Evolutionary conservation across 306 rosid genomes (phyloP).

Genomic region (Prunus campanulata): DNA sequence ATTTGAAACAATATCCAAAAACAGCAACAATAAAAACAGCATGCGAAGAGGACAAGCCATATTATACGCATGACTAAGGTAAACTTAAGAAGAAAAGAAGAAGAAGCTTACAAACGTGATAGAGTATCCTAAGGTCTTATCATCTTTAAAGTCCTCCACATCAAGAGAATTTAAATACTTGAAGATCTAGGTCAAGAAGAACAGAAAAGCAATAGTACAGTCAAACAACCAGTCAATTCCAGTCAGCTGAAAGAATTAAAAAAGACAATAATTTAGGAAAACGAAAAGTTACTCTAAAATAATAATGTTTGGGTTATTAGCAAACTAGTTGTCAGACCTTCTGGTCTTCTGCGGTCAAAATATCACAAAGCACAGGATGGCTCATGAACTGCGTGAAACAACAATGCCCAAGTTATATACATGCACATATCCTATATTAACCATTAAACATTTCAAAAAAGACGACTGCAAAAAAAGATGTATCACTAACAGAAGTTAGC

Average conservation of each 20-base stretch:
- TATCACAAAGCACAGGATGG: slow-evolving; percentile 77
- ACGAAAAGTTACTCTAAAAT: background rate
- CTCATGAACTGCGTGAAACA: slow-evolving; percentile 68
- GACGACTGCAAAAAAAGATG: background rate
- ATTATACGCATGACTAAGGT: background rate
- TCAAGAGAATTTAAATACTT: slow-evolving; percentile 55
- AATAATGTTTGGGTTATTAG: background rate
- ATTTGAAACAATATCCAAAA: background rate
- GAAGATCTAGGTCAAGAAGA: slow-evolving; percentile 46
- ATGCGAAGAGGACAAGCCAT: background rate
- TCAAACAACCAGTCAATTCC: slow-evolving; percentile 1
- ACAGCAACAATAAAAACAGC: background rate
- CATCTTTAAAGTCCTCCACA: slow-evolving; percentile 64
- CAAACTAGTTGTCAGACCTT: slow-evolving; percentile 40
- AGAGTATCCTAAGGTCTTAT: slow-evolving; percentile 49
- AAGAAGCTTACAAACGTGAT: slow-evolving; percentile 58
- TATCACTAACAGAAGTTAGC: slow-evolving; percentile 80
- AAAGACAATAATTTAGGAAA: background rate
- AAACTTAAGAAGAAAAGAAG: slow-evolving; percentile 10
- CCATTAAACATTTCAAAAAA: background rate
- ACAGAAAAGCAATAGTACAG: slow-evolving; percentile 12
- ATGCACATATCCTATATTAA: background rate
- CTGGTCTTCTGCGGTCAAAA: slow-evolving; percentile 59
- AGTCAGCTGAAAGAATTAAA: slow-evolving; percentile 11
- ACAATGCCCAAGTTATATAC: slow-evolving; percentile 19